These are phyloP conservation scores for Alnus glutinosa DNA, from an alignment of 306 rosid species.

Conservation along the genomic window DNA sequence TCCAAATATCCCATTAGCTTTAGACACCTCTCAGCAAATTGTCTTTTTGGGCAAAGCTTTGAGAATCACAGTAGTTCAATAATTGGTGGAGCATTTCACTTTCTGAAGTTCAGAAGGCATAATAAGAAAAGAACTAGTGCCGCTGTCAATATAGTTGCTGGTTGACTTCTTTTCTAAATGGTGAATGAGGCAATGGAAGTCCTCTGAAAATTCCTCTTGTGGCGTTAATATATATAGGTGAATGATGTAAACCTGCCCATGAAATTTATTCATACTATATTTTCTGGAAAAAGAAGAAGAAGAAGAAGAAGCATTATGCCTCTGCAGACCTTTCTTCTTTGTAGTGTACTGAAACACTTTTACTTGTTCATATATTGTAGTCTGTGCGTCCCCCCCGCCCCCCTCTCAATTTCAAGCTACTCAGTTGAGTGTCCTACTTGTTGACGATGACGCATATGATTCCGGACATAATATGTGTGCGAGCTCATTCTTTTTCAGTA, in stretches of 20 bases:
- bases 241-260: not conserved
- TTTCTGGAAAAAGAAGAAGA: too few relatives aligned
- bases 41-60: not conserved
- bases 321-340: not conserved
- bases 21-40: not conserved
- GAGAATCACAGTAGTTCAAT: not conserved
- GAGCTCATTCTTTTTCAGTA: constrained; percentile 8
- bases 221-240: not conserved
- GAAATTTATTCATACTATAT: not conserved
- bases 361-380: not conserved
- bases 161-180: not conserved
- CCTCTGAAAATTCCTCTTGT: not conserved
- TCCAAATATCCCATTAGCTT: not conserved
- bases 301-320: not conserved
- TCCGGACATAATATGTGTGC: not conserved
- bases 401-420: not conserved
- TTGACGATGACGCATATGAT: not conserved
- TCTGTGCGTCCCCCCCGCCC: not conserved
- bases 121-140: not conserved
- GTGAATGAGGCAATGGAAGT: not conserved
- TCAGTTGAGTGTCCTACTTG: not conserved
- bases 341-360: not conserved
- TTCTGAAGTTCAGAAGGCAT: not conserved
- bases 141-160: not conserved
- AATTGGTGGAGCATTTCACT: not conserved